Evolutionary conservation across 306 rosid genomes (phyloP).

Genomic region (Mimosa pudica): DNA sequence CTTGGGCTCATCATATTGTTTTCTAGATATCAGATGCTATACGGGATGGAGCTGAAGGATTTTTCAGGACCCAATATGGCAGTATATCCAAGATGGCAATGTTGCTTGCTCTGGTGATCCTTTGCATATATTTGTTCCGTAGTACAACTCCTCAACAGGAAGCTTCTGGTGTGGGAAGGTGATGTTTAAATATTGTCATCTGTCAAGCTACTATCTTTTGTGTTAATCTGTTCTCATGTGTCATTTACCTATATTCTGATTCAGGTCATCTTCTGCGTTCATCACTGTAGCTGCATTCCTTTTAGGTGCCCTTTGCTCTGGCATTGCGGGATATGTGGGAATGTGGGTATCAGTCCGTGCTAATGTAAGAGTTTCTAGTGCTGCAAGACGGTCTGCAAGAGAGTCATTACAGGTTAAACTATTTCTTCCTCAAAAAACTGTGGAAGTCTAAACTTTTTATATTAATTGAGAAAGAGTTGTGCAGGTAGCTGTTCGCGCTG

Average conservation of each 20-base stretch:
- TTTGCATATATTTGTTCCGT: slow-evolving; percentile 91
- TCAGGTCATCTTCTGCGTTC: slow-evolving; percentile 86
- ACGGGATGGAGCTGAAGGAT: slow-evolving; percentile 99
- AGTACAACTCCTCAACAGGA: slow-evolving; percentile 85
- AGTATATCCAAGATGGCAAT: slow-evolving; percentile 97
- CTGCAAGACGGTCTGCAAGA: slow-evolving; percentile 97
- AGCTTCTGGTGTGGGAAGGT: slow-evolving; percentile 94
- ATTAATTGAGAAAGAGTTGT: slow-evolving; percentile 44
- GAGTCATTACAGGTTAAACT: slow-evolving; percentile 94
- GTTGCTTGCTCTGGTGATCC: slow-evolving; percentile 78
- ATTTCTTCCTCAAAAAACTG: slow-evolving; percentile 24
- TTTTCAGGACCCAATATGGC: slow-evolving; percentile 95
- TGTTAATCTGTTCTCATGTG: slow-evolving; percentile 30
- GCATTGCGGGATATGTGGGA: slow-evolving; percentile 96
- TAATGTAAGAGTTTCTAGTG: slow-evolving; percentile 97
- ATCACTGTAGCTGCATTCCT: slow-evolving; percentile 96
- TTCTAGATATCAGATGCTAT: slow-evolving; percentile 95
- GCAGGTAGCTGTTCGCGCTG: slow-evolving; percentile 99
- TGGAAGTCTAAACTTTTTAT: slow-evolving; percentile 34
- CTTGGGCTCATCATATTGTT: slow-evolving; percentile 45
- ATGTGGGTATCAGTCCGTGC: slow-evolving; percentile 99
- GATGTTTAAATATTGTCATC: slow-evolving; percentile 32
- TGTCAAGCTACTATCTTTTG: slow-evolving; percentile 15
- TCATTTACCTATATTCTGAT: slow-evolving; percentile 41
- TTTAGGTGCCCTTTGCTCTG: slow-evolving; percentile 95